A percentile compares a stretch with the other conserved stretches of the same genome.
Conservation (phyloP, 306 rosid species). For the Quercus agrifolia region DNA sequence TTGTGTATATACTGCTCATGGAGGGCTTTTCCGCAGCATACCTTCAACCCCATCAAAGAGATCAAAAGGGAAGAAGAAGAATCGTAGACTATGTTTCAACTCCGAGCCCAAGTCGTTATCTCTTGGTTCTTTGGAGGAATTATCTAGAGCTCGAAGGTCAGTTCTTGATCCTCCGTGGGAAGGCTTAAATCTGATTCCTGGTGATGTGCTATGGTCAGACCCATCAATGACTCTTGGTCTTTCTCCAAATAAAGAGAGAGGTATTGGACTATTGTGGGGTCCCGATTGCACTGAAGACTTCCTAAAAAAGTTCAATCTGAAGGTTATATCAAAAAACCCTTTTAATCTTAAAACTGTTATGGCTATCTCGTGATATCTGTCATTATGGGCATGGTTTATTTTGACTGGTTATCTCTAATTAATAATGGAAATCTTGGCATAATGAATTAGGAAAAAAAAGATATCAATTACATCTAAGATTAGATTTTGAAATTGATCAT, state of each 20-base stretch:
- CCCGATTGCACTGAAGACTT: constrained; percentile 93
- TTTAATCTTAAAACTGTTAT: not conserved
- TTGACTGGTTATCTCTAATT: not conserved
- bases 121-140: constrained; percentile 75
- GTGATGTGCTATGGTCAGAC: constrained; percentile 95
- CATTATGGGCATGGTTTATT: not conserved
- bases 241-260: constrained; percentile 80
- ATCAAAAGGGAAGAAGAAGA: constrained; percentile 74
- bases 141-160: constrained; percentile 67
- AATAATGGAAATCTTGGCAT: not conserved
- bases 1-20: constrained; percentile 82
- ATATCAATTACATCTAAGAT: too few relatives aligned
- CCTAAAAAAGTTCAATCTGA: constrained; percentile 57
- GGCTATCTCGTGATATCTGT: not conserved
- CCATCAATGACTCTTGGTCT: constrained; percentile 75
- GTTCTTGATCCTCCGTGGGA: constrained; percentile 98
- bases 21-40: constrained; percentile 80
- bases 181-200: constrained; percentile 83
- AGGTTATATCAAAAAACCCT: constrained; percentile 31
- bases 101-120: constrained; percentile 40
- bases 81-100: constrained; percentile 52
- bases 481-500: too few relatives aligned
- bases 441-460: too few relatives aligned
- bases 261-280: constrained; percentile 87
- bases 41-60: constrained; percentile 57